These are phyloP conservation scores for Penicillium sp. DNA, from an alignment of 2,329 filamentous ascomycete genomes.

Conservation along the genomic window DNA sequence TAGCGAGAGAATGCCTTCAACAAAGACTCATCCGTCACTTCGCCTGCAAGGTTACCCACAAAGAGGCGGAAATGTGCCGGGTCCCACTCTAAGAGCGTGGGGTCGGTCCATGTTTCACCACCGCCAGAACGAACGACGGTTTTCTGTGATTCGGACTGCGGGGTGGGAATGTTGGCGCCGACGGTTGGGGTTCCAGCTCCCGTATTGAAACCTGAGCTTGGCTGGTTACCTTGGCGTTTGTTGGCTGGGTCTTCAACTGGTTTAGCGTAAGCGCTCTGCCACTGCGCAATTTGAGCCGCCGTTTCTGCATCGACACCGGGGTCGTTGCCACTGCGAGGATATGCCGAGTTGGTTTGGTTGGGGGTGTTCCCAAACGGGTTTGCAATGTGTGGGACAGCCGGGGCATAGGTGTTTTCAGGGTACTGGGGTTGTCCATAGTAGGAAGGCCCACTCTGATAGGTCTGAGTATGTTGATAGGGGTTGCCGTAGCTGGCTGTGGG, in stretches of 20 bases:
- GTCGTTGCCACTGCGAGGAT: constrained; percentile 33
- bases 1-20: constrained; percentile 91
- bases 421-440: constrained; percentile 52
- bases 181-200: constrained; percentile 31
- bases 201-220: constrained; percentile 39
- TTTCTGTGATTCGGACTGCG: constrained; percentile 58
- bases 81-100: constrained; percentile 90
- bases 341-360: constrained; percentile 34
- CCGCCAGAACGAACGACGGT: constrained; percentile 87
- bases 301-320: constrained; percentile 68
- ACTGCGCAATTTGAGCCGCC: constrained; percentile 89
- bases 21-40: constrained; percentile 94
- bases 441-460: constrained; percentile 34
- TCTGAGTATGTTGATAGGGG: constrained; percentile 43
- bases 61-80: constrained; percentile 91
- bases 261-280: constrained; percentile 83
- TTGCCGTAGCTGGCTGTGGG: constrained; percentile 44
- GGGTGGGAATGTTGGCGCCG: constrained; percentile 46
- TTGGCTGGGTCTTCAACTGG: constrained; percentile 17
- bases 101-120: constrained; percentile 89
- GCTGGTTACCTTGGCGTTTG: constrained; percentile 29
- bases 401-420: constrained; percentile 49
- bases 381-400: constrained; percentile 66
- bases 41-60: constrained; percentile 92
- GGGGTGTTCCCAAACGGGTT: constrained; percentile 70